Conservation (phyloP, 2,329 filamentous ascomycete genomes). For the Cladosporium halotolerans region DNA sequence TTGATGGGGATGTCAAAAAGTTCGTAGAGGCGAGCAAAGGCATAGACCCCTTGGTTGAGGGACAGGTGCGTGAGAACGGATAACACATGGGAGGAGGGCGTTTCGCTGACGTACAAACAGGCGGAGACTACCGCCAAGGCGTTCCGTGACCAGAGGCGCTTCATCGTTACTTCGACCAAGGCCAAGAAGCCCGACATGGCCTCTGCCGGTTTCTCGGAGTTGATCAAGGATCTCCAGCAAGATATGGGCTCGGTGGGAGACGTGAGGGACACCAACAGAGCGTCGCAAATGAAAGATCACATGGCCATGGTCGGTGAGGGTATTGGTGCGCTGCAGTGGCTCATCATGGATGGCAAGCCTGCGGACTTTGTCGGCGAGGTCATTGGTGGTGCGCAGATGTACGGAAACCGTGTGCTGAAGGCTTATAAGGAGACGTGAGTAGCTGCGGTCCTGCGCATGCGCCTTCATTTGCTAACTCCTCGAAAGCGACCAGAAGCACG, state of each 20-base stretch:
- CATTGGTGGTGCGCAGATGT: slow-evolving; percentile 81
- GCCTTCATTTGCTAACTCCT: slow-evolving; percentile 1
- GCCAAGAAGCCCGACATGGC: slow-evolving; percentile 83
- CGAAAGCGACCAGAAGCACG: slow-evolving; percentile 66
- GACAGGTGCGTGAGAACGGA: slow-evolving; percentile 57
- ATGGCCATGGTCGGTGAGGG: slow-evolving; percentile 84
- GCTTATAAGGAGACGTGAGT: slow-evolving; percentile 75
- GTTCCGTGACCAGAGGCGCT: slow-evolving; percentile 80
- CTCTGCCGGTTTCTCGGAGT: slow-evolving; percentile 62
- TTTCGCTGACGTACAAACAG: neutral
- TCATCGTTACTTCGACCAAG: slow-evolving; percentile 81
- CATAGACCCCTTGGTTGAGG: slow-evolving; percentile 56
- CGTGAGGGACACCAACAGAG: slow-evolving; percentile 75
- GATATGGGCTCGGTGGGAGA: slow-evolving; percentile 72
- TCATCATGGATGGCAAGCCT: slow-evolving; percentile 75
- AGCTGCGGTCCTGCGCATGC: neutral
- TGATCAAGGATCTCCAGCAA: slow-evolving; percentile 81
- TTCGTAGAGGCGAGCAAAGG: slow-evolving; percentile 74
- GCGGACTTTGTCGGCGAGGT: slow-evolving; percentile 80
- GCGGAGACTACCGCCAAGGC: slow-evolving; percentile 49
- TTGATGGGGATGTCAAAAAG: slow-evolving; percentile 65
- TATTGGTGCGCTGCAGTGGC: slow-evolving; percentile 84
- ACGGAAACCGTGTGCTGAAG: slow-evolving; percentile 88
- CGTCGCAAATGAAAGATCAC: slow-evolving; percentile 69
- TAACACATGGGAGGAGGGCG: neutral